These are phyloP conservation scores for Alternaria panax DNA, from an alignment of 2,329 filamentous ascomycete genomes.

Conservation along the genomic window DNA sequence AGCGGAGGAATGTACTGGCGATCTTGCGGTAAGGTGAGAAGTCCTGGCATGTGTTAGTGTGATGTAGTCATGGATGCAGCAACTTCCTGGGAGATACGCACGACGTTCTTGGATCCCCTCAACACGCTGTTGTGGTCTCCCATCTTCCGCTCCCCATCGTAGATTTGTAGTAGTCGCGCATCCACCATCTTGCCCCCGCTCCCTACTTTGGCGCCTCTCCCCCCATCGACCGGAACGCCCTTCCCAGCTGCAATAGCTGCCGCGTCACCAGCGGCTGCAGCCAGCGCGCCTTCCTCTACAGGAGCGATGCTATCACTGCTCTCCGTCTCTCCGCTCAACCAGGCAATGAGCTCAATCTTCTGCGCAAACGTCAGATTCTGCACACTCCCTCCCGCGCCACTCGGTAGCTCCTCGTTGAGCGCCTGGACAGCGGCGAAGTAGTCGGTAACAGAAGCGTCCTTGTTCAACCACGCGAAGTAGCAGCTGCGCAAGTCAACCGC, in stretches of 20 bases:
- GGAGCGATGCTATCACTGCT: conserved; percentile 92
- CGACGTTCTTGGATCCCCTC: conserved; percentile 85
- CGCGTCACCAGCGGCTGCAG: conserved; percentile 58
- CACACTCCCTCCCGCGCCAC: conserved; percentile 70
- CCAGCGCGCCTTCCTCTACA: conserved; percentile 67
- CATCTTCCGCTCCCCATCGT: conserved; percentile 88
- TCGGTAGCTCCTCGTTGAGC: conserved; percentile 77
- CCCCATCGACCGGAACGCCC: conserved; percentile 48
- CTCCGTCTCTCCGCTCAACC: conserved; percentile 83
- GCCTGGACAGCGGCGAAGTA: conserved; percentile 86
- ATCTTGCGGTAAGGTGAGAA: conserved; percentile 93
- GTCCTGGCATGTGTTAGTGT: conserved; percentile 66
- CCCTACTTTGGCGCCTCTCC: conserved; percentile 48
- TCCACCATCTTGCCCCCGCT: conserved; percentile 63
- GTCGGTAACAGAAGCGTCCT: conserved; percentile 85
- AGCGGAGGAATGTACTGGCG: conserved; percentile 76
- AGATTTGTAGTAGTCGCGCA: conserved; percentile 84
- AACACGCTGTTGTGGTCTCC: conserved; percentile 90
- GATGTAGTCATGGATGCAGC: neutral
- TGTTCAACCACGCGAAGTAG: conserved; percentile 95
- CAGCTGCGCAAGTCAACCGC: conserved; percentile 89
- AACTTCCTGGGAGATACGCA: conserved; percentile 57
- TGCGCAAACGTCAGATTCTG: conserved; percentile 92
- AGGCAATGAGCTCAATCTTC: conserved; percentile 88
- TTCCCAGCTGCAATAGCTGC: conserved; percentile 61